Percentiles rank a stretch among this genome's conserved stretches.
phyloP scores from a whole-genome alignment of 2,329 filamentous ascomycete species.

The Xylariales sp. region DNA sequence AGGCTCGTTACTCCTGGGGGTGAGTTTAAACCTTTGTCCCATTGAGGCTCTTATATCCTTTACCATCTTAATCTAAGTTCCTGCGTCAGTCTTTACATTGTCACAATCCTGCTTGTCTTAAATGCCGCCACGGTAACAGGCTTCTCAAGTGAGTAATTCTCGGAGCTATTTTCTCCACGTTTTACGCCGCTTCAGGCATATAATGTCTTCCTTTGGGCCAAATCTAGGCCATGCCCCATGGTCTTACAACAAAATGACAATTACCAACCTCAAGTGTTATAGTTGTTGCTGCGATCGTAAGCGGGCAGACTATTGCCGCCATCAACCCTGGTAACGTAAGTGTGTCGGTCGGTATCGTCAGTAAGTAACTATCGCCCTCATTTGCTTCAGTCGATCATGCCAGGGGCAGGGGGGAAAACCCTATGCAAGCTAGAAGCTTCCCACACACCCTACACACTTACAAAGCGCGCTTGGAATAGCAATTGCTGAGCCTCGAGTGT shows the following conservation, averaged over 20 bases:
- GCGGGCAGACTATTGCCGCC: constrained; percentile 64
- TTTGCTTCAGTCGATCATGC: no score
- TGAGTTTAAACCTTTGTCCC: constrained; percentile 42
- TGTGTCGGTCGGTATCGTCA: constrained; percentile 67
- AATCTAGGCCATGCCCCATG: no score
- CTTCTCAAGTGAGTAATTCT: constrained; percentile 55
- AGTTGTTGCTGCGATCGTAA: constrained; percentile 65
- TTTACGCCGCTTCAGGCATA: no score
- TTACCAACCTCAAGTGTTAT: no score
- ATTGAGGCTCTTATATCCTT: not conserved
- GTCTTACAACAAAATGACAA: no score
- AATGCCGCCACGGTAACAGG: constrained; percentile 61
- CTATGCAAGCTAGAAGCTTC: not conserved
- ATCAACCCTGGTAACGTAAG: constrained; percentile 59
- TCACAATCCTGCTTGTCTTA: constrained; percentile 56
- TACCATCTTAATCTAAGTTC: constrained; percentile 8
- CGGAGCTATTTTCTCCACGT: no score
- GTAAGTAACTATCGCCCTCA: not conserved
- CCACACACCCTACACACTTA: not conserved
- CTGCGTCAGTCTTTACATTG: constrained; percentile 56
- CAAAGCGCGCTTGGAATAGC: not conserved
- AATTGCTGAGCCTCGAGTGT: not conserved
- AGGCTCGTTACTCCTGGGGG: constrained; percentile 71
- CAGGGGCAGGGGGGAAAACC: no score
- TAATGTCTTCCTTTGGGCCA: no score